These are phyloP conservation scores for Pythium volutum DNA, from an alignment of 352 stramenopile genomes.

Conservation along the genomic window DNA sequence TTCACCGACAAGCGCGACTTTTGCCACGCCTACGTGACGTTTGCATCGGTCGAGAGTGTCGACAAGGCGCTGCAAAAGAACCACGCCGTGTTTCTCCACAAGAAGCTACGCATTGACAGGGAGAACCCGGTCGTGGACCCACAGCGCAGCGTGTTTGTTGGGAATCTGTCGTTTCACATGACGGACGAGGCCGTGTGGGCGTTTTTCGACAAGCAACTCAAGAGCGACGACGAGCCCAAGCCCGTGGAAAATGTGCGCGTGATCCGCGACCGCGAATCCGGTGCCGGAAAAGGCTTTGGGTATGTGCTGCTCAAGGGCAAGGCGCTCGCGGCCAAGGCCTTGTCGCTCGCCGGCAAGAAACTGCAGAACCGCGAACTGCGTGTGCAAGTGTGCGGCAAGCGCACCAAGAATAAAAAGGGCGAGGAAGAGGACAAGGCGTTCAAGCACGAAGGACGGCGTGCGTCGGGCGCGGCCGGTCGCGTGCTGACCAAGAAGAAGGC, in stretches of 20 bases:
- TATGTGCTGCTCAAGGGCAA: constrained; percentile 84
- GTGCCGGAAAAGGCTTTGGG: constrained; percentile 90
- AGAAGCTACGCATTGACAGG: constrained; percentile 65
- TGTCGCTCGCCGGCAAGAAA: constrained; percentile 62
- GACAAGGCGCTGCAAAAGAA: constrained; percentile 67
- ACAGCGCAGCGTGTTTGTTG: constrained; percentile 86
- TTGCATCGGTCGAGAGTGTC: constrained; percentile 54
- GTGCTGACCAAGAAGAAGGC: constrained; percentile 67
- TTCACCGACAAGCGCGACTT: constrained; percentile 81
- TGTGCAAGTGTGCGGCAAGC: constrained; percentile 80
- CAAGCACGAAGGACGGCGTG: constrained; percentile 59
- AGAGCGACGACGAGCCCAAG: constrained; percentile 55
- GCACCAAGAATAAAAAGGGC: constrained; percentile 77
- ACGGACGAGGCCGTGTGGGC: constrained; percentile 69
- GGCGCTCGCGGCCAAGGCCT: constrained; percentile 63
- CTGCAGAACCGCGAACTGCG: constrained; percentile 69
- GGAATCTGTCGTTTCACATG: constrained; percentile 86
- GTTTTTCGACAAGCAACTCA: constrained; percentile 74
- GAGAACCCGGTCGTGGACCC: constrained; percentile 69
- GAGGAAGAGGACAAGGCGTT: constrained; percentile 35
- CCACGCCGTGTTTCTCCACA: constrained; percentile 57
- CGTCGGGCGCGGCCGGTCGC: constrained; percentile 53
- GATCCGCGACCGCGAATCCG: constrained; percentile 86
- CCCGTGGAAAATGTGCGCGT: constrained; percentile 87
- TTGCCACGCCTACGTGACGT: constrained; percentile 92